phyloP scores from a whole-genome alignment of 2,329 filamentous ascomycete genomes.

The Ophiocordyceps camponoti-floridani region DNA sequence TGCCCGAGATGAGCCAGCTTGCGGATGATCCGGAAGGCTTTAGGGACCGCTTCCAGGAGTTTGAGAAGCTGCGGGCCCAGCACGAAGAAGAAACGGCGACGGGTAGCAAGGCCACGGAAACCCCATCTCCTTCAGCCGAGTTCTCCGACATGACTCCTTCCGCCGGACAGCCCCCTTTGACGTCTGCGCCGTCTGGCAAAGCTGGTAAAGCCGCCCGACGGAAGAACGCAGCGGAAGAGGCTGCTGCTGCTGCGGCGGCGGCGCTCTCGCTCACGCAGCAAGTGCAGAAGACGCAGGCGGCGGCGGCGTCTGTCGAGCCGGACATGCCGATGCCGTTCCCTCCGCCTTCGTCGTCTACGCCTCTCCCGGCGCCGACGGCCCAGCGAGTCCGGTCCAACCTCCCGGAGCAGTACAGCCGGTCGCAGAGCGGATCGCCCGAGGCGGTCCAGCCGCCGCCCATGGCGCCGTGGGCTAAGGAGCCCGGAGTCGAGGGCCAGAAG shows the following conservation, averaged over 20 bases:
- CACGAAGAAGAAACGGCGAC: slow-evolving; percentile 36
- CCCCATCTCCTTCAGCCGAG: not conserved
- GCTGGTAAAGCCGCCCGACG: slow-evolving; percentile 6
- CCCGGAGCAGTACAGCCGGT: slow-evolving; percentile 54
- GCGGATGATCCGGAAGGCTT: slow-evolving; percentile 39
- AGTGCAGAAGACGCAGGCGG: slow-evolving; percentile 55
- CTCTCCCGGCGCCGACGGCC: slow-evolving; percentile 73
- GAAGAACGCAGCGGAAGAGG: slow-evolving; percentile 13
- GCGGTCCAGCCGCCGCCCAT: slow-evolving; percentile 46
- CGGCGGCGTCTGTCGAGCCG: slow-evolving; percentile 27
- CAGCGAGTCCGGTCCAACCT: slow-evolving; percentile 72
- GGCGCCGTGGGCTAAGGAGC: slow-evolving; percentile 90
- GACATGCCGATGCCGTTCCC: slow-evolving; percentile 64
- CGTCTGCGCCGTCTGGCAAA: slow-evolving; percentile 1
- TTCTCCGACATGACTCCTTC: not conserved
- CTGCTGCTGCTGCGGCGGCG: not conserved
- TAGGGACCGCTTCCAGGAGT: slow-evolving; percentile 62
- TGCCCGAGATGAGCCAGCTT: slow-evolving; percentile 32
- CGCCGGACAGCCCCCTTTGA: slow-evolving; percentile 1
- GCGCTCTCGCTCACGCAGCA: slow-evolving; percentile 61
- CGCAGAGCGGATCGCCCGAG: slow-evolving; percentile 63
- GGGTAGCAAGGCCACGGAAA: not conserved
- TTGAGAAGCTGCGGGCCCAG: slow-evolving; percentile 60
- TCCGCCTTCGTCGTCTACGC: slow-evolving; percentile 57
- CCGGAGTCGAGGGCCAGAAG: slow-evolving; percentile 49